Evolutionary conservation across 805 yeast genomes (phyloP).

Genomic region (Yamadazyma scolyti): DNA sequence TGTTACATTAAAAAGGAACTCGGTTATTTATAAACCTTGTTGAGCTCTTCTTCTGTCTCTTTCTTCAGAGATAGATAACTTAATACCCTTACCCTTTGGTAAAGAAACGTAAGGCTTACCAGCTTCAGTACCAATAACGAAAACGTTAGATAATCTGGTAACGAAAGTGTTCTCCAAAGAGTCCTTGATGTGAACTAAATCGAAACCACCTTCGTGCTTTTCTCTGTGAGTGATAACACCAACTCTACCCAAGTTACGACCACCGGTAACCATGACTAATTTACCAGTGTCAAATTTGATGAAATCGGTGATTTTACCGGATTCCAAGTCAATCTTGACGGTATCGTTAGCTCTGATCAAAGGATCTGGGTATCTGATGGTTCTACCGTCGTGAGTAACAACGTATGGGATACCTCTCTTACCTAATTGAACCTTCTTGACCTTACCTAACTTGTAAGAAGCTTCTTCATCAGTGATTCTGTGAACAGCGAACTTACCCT

Average conservation of each 20-base stretch:
- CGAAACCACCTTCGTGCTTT: constrained; percentile 43
- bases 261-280: constrained; percentile 42
- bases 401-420: constrained; percentile 98
- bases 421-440: constrained; percentile 96
- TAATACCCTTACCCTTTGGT: constrained; percentile 45
- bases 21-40: constrained; percentile 17
- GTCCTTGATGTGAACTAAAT: constrained; percentile 40
- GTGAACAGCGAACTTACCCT: constrained; percentile 99
- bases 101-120: constrained; percentile 38
- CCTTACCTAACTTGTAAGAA: constrained; percentile 96
- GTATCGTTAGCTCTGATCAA: constrained; percentile 95
- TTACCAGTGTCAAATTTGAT: constrained; percentile 39
- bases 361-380: constrained; percentile 99
- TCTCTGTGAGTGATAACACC: constrained; percentile 42
- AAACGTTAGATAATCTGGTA: constrained; percentile 40
- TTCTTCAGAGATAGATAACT: constrained; percentile 40
- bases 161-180: constrained; percentile 40
- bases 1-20: too few species aligned
- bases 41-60: constrained; percentile 45
- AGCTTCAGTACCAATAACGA: constrained; percentile 39
- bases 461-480: constrained; percentile 99
- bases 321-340: constrained; percentile 91
- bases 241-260: constrained; percentile 42
- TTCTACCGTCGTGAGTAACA: constrained; percentile 99
- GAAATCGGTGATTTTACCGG: constrained; percentile 79